Evolutionary conservation across 2,329 filamentous ascomycete species (phyloP).

Genomic region (Allantophomopsis lycopodina): DNA sequence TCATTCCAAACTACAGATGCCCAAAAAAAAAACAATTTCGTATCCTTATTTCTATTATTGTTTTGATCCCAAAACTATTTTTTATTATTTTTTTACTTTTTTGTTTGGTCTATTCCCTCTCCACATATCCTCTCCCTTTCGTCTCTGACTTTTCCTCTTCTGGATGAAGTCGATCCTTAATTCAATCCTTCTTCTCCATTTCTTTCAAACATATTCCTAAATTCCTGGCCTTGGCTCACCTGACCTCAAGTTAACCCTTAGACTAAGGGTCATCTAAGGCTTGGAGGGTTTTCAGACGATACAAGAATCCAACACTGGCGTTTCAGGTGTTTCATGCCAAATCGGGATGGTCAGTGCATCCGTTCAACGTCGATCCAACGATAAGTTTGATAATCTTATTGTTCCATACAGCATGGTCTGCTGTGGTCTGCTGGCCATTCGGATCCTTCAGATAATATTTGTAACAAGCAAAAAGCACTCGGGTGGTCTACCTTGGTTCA

Average conservation of each 20-base stretch:
- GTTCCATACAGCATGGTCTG: background rate
- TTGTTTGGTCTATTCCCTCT: background rate
- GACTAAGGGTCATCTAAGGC: background rate
- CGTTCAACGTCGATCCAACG: background rate
- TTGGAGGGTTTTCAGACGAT: background rate
- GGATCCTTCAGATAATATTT: too few species aligned
- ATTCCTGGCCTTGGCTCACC: background rate
- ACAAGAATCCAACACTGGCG: slow-evolving; percentile 1
- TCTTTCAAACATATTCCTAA: background rate
- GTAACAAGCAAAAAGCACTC: too few species aligned
- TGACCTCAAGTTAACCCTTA: background rate
- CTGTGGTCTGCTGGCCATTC: background rate
- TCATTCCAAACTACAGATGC: too few species aligned
- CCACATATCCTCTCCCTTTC: background rate
- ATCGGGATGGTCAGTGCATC: slow-evolving; percentile 1
- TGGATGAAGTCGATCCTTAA: too few species aligned
- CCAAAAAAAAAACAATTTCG: too few species aligned
- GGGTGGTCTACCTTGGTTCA: background rate
- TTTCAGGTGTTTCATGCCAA: slow-evolving; percentile 3
- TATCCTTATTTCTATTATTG: background rate
- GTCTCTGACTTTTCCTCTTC: background rate
- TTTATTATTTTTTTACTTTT: background rate
- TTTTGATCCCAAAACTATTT: background rate
- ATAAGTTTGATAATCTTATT: slow-evolving; percentile 1
- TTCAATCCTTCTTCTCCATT: background rate